phyloP scores from a whole-genome alignment of 2,329 filamentous ascomycete genomes.

The Pseudocercospora pini-densiflorae region DNA sequence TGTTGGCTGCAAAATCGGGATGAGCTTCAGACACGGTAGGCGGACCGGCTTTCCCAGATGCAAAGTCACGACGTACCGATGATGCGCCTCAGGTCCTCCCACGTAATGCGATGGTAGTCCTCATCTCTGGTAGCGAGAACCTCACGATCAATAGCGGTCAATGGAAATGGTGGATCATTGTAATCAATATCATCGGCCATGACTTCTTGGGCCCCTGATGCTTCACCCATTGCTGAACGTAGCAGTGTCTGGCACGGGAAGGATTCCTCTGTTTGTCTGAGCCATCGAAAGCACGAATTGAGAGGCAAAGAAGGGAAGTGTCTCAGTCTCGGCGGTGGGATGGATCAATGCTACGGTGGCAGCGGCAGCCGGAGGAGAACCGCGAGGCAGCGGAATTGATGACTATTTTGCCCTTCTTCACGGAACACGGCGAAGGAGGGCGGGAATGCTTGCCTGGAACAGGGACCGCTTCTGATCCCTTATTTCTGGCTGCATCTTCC shows the following conservation, averaged over 20 bases:
- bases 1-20: conserved; percentile 40
- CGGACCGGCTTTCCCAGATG: neutral
- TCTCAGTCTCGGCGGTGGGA: conserved; percentile 8
- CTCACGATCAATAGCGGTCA: conserved; percentile 55
- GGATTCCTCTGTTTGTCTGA: conserved; percentile 5
- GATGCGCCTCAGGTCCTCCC: conserved; percentile 57
- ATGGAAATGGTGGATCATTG: conserved; percentile 47
- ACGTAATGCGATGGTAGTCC: conserved; percentile 57
- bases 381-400: conserved; percentile 10
- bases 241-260: neutral
- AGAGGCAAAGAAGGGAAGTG: neutral
- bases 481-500: neutral
- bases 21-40: neutral
- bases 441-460: neutral
- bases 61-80: conserved; percentile 47
- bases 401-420: conserved; percentile 1
- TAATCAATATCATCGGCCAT: conserved; percentile 37
- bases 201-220: conserved; percentile 3
- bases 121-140: conserved; percentile 57
- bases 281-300: neutral
- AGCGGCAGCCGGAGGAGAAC: neutral
- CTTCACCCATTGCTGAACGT: conserved; percentile 20
- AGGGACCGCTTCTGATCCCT: neutral
- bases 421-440: neutral
- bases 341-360: conserved; percentile 1